Evolutionary conservation across 768 basidiomycete species (phyloP).

Genomic region (Gymnopilus dilepis): DNA sequence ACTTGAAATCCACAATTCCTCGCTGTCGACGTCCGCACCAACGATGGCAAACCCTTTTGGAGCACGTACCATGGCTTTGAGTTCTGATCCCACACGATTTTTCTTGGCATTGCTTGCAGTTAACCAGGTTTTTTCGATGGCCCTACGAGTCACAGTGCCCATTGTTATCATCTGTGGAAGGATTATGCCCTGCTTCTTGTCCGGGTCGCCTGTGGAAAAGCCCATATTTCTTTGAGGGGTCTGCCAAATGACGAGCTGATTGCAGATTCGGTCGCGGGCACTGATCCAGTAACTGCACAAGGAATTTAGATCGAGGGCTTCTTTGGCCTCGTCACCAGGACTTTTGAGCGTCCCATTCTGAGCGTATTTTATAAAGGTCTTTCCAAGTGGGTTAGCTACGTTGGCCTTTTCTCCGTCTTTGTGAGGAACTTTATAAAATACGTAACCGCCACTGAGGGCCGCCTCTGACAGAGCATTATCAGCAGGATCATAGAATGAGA

Average conservation of each 20-base stretch:
- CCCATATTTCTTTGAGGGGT: slow-evolving; percentile 56
- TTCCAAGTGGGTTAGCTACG: slow-evolving; percentile 91
- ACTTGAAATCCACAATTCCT: slow-evolving; percentile 98
- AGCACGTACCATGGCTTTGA: slow-evolving; percentile 97
- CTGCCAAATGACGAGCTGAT: slow-evolving; percentile 94
- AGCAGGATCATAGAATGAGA: slow-evolving; percentile 65
- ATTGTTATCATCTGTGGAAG: slow-evolving; percentile 96
- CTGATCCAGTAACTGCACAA: slow-evolving; percentile 99
- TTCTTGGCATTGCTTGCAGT: slow-evolving; percentile 98
- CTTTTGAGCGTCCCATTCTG: slow-evolving; percentile 88
- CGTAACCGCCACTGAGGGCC: slow-evolving; percentile 50
- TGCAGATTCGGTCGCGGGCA: slow-evolving; percentile 86
- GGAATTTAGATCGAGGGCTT: slow-evolving; percentile 89
- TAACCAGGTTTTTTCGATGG: slow-evolving; percentile 98
- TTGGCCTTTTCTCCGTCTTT: slow-evolving; percentile 94
- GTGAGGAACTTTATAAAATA: slow-evolving; percentile 94
- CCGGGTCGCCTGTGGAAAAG: slow-evolving; percentile 36
- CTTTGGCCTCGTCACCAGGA: slow-evolving; percentile 78
- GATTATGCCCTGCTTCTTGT: slow-evolving; percentile 84
- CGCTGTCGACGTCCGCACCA: slow-evolving; percentile 98
- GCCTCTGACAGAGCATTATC: slow-evolving; percentile 64
- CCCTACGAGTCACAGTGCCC: slow-evolving; percentile 97
- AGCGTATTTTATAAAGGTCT: slow-evolving; percentile 87
- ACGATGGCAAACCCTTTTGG: slow-evolving; percentile 94
- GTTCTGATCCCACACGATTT: slow-evolving; percentile 96